A percentile compares a stretch with the other conserved stretches of the same genome.
Evolutionary conservation across 2,329 filamentous ascomycete species (phyloP).

Genomic region (Fusarium tuaranense): DNA sequence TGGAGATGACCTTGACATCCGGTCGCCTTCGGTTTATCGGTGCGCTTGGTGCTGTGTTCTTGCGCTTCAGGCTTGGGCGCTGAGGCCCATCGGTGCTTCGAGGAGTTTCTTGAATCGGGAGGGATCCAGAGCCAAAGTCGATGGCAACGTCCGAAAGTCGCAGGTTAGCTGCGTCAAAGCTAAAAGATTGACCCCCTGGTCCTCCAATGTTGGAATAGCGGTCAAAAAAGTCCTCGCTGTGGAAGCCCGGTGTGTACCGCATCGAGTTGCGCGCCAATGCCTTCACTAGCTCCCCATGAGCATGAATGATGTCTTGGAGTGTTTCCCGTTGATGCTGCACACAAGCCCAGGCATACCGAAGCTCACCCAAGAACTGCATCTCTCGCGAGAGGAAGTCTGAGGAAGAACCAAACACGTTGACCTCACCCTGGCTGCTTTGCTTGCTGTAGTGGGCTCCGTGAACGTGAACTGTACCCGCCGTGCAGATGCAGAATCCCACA

Average conservation of each 20-base stretch:
- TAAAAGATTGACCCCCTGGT: constrained; percentile 68
- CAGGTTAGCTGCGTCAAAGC: constrained; percentile 80
- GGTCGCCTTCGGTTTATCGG: constrained; percentile 54
- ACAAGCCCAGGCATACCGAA: constrained; percentile 80
- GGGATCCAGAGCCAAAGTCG: constrained; percentile 70
- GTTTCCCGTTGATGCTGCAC: constrained; percentile 85
- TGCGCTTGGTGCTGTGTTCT: constrained; percentile 56
- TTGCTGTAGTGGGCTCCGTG: constrained; percentile 85
- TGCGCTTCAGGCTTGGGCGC: constrained; percentile 61
- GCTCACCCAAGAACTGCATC: constrained; percentile 82
- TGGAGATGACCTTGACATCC: constrained; percentile 51
- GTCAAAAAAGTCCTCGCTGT: constrained; percentile 89
- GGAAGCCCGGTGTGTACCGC: constrained; percentile 82
- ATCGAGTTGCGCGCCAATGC: constrained; percentile 73
- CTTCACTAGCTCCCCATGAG: constrained; percentile 85
- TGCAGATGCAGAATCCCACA: constrained; percentile 87
- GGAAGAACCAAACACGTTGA: constrained; percentile 71
- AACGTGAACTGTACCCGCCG: constrained; percentile 88
- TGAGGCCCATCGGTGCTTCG: constrained; percentile 47
- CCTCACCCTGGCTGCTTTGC: constrained; percentile 60
- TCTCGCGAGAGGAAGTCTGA: constrained; percentile 80
- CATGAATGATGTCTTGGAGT: constrained; percentile 80
- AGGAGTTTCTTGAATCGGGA: constrained; percentile 59
- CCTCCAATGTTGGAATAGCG: constrained; percentile 73
- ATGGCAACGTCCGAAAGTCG: constrained; percentile 75